Evolutionary conservation across 768 basidiomycete genomes (phyloP).

Genomic region (Macrolepiota albuminosa): DNA sequence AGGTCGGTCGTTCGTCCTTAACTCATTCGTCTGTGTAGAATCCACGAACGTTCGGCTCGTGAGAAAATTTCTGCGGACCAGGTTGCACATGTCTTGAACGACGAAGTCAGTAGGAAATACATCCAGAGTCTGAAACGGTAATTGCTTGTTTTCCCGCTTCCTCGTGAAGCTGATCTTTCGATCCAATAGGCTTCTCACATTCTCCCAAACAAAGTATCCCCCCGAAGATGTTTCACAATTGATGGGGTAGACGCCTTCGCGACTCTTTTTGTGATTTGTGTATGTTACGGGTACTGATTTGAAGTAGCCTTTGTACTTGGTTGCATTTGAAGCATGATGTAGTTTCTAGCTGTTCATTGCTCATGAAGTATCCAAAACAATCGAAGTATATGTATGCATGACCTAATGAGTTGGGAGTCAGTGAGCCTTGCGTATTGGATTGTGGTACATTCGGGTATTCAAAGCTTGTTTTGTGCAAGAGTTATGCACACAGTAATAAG

Average conservation of each 20-base stretch:
- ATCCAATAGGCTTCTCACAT: conserved; percentile 73
- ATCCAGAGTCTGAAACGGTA: conserved; percentile 96
- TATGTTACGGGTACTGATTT: conserved; percentile 1
- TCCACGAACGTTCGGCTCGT: conserved; percentile 95
- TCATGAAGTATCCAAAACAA: not conserved
- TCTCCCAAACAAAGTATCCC: conserved; percentile 94
- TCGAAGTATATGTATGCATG: not conserved
- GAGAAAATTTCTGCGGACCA: conserved; percentile 98
- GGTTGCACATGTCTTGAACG: conserved; percentile 97
- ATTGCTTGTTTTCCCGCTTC: conserved; percentile 10
- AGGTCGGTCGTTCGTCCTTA: not conserved
- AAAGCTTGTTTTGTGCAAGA: not conserved
- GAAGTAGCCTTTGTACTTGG: not conserved
- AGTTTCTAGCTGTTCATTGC: not conserved
- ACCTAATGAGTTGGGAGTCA: not conserved
- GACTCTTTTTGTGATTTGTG: not conserved
- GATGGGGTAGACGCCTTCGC: conserved; percentile 53
- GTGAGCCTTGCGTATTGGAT: not conserved
- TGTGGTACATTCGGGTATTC: not conserved
- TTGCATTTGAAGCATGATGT: not conserved
- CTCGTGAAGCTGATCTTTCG: not conserved
- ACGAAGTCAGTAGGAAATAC: conserved; percentile 98
- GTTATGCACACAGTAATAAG: not conserved
- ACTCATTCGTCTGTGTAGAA: conserved; percentile 35
- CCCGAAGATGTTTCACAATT: conserved; percentile 88